Evolutionary conservation across 164 flowering plant species (phyloP).

Genomic region (Stephania yunnanensis): DNA sequence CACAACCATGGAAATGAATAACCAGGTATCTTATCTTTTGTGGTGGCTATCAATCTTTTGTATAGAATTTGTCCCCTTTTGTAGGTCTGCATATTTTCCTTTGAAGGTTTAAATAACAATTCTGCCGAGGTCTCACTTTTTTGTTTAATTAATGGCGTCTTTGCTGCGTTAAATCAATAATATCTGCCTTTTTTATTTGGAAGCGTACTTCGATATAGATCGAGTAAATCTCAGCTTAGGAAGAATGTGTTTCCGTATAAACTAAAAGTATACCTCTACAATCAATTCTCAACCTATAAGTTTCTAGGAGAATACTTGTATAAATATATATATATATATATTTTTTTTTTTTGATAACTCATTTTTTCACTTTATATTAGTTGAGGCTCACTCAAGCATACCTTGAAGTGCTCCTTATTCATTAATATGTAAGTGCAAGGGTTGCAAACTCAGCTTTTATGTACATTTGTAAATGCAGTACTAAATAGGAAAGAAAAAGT

Average conservation of each 20-base stretch:
- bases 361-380: too few species aligned
- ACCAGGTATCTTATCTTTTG: constrained; percentile 9
- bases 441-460: neutral
- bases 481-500: neutral
- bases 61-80: neutral
- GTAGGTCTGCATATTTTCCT: neutral
- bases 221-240: neutral
- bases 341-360: neutral
- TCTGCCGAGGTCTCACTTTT: neutral
- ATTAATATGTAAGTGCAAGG: neutral
- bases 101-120: neutral
- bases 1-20: constrained; percentile 63
- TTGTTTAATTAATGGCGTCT: neutral
- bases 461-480: too few species aligned
- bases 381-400: too few species aligned
- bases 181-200: neutral
- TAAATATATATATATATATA: neutral
- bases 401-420: too few species aligned
- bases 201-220: neutral
- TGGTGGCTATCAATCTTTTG: neutral
- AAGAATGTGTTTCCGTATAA: neutral
- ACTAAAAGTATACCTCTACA: neutral
- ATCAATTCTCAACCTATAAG: neutral
- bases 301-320: neutral
- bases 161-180: neutral